Evolutionary conservation across 768 basidiomycete species (phyloP), one percentile per base, ranked within the genome.

Genomic region (Suillus fuscotomentosus): DNA sequence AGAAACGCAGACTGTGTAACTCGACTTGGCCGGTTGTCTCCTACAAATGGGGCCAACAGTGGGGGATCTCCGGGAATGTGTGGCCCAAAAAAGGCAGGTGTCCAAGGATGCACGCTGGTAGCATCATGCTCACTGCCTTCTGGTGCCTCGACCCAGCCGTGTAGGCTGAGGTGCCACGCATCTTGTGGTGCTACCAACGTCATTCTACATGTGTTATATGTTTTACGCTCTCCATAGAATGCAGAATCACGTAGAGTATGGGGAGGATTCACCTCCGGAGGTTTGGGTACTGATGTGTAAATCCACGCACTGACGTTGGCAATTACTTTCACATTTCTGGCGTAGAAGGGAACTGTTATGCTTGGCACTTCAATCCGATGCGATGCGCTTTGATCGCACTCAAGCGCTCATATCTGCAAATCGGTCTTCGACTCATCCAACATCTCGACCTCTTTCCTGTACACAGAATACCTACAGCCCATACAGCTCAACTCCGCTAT

Each of bases 381-480:
- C 42, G 14, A 24, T 57, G 38, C 39, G 24, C 5, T 56, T n/a
- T 56, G 55, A 59, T 59, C 36, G 5, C 17, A 11, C 13, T 27
- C 24, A 59, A 42, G 57, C 57, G 57, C 41, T 59, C 57, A 59
- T 59, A 42, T 42, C 57, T 59, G 41, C 17, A 43, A 59, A 42
- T 59, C 57, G 10, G 17, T 27, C 24, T 41, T 11, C 39, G 24
- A 41, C 27, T 42, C 57, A 13, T 27, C 31, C 31, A 9, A 38
- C 39, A 13, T 57, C 57, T 42, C 27, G 5, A 42, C 41, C 42
- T 24, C 56, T 41, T 57, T 57, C 56, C 56, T 59, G 41, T 59
- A 59, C 57, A 42, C 39, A 57, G 56, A 57, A 39, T 39, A 41
- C 22, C 31, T 57, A 41, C 55, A 39, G 55, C 55, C 55, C 34